phyloP scores from a whole-genome alignment of 2,329 filamentous ascomycete genomes.

The Paecilomyces formosus region DNA sequence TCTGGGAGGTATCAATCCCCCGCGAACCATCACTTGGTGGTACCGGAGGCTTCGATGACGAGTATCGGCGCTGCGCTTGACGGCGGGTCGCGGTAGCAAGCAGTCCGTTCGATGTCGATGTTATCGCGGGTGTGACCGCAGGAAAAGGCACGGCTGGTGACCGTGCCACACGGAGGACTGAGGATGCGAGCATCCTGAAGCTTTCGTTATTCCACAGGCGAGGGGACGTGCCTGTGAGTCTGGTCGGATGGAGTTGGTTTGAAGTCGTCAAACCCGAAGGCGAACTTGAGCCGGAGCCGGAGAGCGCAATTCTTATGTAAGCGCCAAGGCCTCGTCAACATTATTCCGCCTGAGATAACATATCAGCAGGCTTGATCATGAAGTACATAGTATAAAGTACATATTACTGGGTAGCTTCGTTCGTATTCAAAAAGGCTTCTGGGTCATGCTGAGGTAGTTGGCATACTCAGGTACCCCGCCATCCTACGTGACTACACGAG shows the following conservation, averaged over 20 bases:
- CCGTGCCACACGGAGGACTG: constrained; percentile 38
- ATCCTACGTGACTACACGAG: neutral
- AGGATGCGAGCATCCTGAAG: constrained; percentile 38
- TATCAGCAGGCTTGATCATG: neutral
- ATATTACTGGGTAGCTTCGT: too few relatives aligned
- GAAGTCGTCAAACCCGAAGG: constrained; percentile 1
- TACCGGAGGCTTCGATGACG: constrained; percentile 41
- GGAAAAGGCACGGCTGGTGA: constrained; percentile 25
- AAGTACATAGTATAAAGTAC: too few relatives aligned
- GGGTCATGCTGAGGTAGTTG: too few relatives aligned
- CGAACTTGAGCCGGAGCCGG: constrained; percentile 18
- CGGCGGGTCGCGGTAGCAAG: constrained; percentile 20
- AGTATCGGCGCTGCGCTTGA: constrained; percentile 38
- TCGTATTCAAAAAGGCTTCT: too few relatives aligned
- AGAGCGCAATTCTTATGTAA: constrained; percentile 5
- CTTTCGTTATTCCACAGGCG: neutral
- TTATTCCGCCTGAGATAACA: neutral
- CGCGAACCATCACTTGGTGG: constrained; percentile 40
- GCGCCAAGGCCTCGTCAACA: neutral
- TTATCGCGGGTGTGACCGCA: constrained; percentile 22
- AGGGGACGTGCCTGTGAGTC: neutral
- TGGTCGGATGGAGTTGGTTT: neutral
- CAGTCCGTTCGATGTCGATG: constrained; percentile 22
- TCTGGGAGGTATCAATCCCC: constrained; percentile 30
- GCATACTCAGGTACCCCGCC: too few relatives aligned